These are phyloP conservation scores for Debaryomycetaceae sp. DNA, from an alignment of 1,139 yeast species.

Conservation along the genomic window DNA sequence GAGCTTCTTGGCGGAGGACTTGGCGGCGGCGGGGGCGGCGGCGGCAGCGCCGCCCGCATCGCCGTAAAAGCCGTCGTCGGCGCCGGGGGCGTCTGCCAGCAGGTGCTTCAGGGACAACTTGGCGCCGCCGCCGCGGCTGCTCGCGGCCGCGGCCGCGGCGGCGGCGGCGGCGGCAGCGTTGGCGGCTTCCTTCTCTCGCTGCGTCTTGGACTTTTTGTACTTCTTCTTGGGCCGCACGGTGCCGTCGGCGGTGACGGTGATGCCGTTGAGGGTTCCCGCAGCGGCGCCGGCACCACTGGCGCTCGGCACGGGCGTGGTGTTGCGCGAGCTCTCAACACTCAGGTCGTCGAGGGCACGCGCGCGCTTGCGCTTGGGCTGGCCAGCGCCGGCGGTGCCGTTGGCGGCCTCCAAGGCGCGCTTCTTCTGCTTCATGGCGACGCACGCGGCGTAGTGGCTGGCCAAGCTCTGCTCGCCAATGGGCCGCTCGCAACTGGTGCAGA, in stretches of 20 bases:
- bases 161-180: slow-evolving; percentile 43
- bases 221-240: slow-evolving; percentile 37
- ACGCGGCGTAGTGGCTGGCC: slow-evolving; percentile 41
- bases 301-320: slow-evolving; percentile 36
- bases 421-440: slow-evolving; percentile 46
- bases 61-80: too few species aligned
- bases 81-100: too few species aligned
- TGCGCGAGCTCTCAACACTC: slow-evolving; percentile 39
- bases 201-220: slow-evolving; percentile 41
- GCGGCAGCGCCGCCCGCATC: background rate
- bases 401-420: slow-evolving; percentile 23
- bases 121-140: slow-evolving; percentile 1
- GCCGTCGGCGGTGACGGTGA: slow-evolving; percentile 8
- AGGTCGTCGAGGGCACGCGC: slow-evolving; percentile 32
- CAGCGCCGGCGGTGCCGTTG: slow-evolving; percentile 16
- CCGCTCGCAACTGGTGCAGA: slow-evolving; percentile 62
- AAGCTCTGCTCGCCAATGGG: slow-evolving; percentile 54
- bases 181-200: slow-evolving; percentile 46
- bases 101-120: slow-evolving; percentile 1
- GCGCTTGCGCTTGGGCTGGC: slow-evolving; percentile 28
- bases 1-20: slow-evolving; percentile 24
- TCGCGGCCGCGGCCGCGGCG: slow-evolving; percentile 23
- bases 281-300: slow-evolving; percentile 11
- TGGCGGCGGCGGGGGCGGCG: background rate
- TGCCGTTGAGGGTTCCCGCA: slow-evolving; percentile 11